Base-by-base conservation (phyloP, 2,329 filamentous ascomycete genomes). In the Paraphoma chrysanthemicola region DNA sequence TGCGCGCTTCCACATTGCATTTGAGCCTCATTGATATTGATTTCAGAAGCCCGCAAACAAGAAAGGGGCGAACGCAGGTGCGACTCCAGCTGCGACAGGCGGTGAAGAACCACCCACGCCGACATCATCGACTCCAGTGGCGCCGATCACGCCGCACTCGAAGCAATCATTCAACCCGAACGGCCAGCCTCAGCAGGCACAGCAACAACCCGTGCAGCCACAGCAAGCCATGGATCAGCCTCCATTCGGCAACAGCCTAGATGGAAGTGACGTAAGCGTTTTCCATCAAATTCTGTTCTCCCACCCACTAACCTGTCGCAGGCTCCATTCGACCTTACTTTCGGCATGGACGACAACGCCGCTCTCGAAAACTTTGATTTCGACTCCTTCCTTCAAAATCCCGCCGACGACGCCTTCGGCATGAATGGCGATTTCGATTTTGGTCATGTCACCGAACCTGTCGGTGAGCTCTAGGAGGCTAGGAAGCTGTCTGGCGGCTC, bases 351-450 rank as follows among this genome's bases (percentile, higher is more conserved):
- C 79, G 74, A 84, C 79, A 54, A 67, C 83, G 48, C 59, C 87
- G 83, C 91, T 82, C 80, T 86, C 80, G 67, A 87, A 79, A 77
- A 83, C 83, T 89, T 89, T 71, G 86, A 89, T 73, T 89, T 89
- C 71, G 87, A 89, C 69, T 86, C 83, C 14, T 89, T 89, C 78
- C 78, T 89, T 50, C 86, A 88, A 66, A 85, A 83, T 29, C 78
- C 77, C 41, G 79, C 80, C 39, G 84, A 84, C 62, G 67, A 62
- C 38, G 72, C 65, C 9, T 74, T 80, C 41, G 74, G 74, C 46
- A 48, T 74, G 45, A 61, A 58, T n/a, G 53, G 48, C 17, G 71
- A 73, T 41, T 75, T 75, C 45, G 67, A 67, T 54, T 80, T 80
- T 53, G 70, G 69, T 30, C 69, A 71, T 50, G 55, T 59, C 3